Evolutionary conservation across 2,329 filamentous ascomycete genomes (phyloP), one percentile per base, ranked within the genome.

Genomic region (Trichophyton rubrum): DNA sequence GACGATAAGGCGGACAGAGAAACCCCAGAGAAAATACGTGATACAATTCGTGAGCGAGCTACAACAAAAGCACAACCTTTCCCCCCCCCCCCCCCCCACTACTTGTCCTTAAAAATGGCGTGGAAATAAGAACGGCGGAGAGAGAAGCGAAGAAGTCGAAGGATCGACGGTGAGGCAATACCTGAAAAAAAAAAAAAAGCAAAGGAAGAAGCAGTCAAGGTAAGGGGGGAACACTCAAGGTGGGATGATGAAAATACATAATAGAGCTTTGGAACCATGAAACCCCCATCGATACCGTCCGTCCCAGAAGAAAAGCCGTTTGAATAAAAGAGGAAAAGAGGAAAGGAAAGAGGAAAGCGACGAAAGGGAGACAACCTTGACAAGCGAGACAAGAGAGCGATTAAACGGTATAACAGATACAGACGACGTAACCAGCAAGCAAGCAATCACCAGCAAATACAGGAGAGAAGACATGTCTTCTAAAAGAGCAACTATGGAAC

Each of bases 281-380:
- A 55, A 55, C 58, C 35, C 57, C 61, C 51, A 41, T 62, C 60
- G 59, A 60, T 59, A 60, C 62, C 55, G 47, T 62, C 49, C 49
- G 49, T 61, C 60, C 60, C 56, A 63, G 56, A 51, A 57, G 33
- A 35, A 49, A 43, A 57, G 51, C 17, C 22, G 30, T 20, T 27
- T 24, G 33, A 56, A 49, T 11, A 27, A 56, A 38, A 56, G 38
- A 49, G 40, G 9, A 43, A 43, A n/a, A n/a, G n/a, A n/a, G n/a
- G n/a, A 57, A 3, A 33, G 35, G 59, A 58, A 45, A 24, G 24
- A 45, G 20, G n/a, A 15, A 35, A 38, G 20, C 3, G 30, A 43
- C 13, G 27, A 27, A 43, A 43, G 40, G n/a, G 15, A 40, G 8
- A 30, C 8, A 22, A 41, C 40, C 35, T 35, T 40, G 27, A 27